These are phyloP conservation scores for Aquilaria sinensis DNA, from an alignment of 345 rosid genomes.

Conservation along the genomic window DNA sequence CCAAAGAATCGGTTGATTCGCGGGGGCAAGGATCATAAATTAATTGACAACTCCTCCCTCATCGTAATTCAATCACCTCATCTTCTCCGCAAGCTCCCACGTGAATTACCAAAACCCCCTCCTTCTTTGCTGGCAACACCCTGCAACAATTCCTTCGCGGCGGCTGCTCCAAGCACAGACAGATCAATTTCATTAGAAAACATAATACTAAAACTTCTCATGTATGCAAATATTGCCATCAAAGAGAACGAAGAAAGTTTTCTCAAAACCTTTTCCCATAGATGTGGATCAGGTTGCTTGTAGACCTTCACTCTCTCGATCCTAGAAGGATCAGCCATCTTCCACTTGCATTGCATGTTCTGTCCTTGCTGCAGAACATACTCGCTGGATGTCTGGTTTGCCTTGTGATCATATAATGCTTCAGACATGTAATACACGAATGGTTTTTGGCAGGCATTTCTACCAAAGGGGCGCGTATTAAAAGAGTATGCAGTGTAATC, in stretches of 20 bases:
- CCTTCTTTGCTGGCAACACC: constrained; percentile 24
- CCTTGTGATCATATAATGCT: constrained; percentile 18
- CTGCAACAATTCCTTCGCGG: constrained; percentile 62
- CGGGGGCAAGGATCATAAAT: background rate
- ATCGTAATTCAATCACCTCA: constrained; percentile 32
- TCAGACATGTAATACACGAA: constrained; percentile 37
- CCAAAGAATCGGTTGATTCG: too few relatives aligned
- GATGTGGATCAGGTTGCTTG: constrained; percentile 32
- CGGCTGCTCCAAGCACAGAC: constrained; percentile 21
- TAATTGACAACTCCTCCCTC: constrained; percentile 8
- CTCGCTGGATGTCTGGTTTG: constrained; percentile 32
- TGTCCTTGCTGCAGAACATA: constrained; percentile 23
- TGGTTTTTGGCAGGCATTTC: constrained; percentile 43
- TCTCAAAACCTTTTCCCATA: constrained; percentile 41
- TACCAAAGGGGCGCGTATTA: constrained; percentile 43
- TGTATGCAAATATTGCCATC: too few relatives aligned
- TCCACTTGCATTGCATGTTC: constrained; percentile 38
- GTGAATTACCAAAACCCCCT: constrained; percentile 29
- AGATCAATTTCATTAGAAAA: background rate
- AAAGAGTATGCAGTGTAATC: constrained; percentile 34
- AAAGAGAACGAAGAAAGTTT: too few relatives aligned
- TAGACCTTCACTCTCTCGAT: constrained; percentile 31
- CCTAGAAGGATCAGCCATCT: constrained; percentile 23
- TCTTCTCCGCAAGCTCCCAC: constrained; percentile 43
- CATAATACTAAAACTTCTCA: background rate